Evolutionary conservation across 208 protist species (phyloP), one percentile per base, ranked within the genome.

Genomic region (Trypanosoma boissoni): DNA sequence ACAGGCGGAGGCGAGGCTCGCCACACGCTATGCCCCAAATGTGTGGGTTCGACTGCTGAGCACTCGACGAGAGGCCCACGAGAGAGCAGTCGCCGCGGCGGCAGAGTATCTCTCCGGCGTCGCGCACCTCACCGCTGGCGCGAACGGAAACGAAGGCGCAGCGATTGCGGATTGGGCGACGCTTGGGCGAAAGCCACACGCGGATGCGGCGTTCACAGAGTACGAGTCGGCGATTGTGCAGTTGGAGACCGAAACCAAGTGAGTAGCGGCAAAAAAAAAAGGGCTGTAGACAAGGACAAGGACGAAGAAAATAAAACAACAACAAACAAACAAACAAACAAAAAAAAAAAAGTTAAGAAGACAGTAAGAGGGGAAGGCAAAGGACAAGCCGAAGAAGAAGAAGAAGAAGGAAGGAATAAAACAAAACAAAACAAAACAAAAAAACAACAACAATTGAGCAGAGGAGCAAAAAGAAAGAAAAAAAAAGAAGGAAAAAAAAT

Each of bases 201-300:
- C n/a, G n/a, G n/a, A n/a, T n/a, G n/a, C n/a, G n/a, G n/a, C n/a
- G n/a, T n/a, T n/a, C n/a, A n/a, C n/a, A n/a, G n/a, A n/a, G n/a
- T n/a, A n/a, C n/a, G n/a, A n/a, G n/a, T n/a, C n/a, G n/a, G n/a
- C n/a, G n/a, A n/a, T n/a, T n/a, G n/a, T n/a, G n/a, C n/a, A n/a
- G n/a, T n/a, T n/a, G n/a, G n/a, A n/a, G n/a, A n/a, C 31, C 16
- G 8, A n/a, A 7, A 26, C 9, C 50, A 28, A 41, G 31, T 36
- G 27, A 59, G 36, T 29, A 42, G 56, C 0, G 42, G 37, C 1
- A 64, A 23, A 54, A 41, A 41, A 26, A 52, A 48, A 10, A 48
- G 34, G 26, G 10, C 21, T 26, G 48, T 36, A 58, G 23, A 44
- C 21, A 58, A 16, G 48, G 14, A 59, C 39, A 42, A 1, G n/a